Evolutionary conservation across 2,329 filamentous ascomycete genomes (phyloP).

Genomic region (Colletotrichum simmondsii): DNA sequence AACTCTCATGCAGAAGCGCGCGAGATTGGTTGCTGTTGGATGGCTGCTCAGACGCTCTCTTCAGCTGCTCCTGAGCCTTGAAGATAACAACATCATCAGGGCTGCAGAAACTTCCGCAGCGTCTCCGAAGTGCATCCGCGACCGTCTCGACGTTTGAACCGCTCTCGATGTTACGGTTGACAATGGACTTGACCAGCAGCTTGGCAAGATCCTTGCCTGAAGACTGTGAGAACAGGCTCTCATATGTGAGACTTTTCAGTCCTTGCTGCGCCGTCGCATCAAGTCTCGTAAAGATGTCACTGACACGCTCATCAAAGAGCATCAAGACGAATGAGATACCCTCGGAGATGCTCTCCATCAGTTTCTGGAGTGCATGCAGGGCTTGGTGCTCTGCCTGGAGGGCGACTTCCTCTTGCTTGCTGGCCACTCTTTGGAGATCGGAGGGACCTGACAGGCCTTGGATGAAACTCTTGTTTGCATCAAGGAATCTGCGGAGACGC

Average conservation of each 20-base stretch:
- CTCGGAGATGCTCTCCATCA: constrained; percentile 92
- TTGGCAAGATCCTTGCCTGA: constrained; percentile 91
- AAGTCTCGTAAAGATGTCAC: constrained; percentile 85
- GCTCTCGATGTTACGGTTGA: constrained; percentile 96
- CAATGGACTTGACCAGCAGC: constrained; percentile 94
- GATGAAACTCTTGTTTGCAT: constrained; percentile 89
- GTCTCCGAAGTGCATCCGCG: constrained; percentile 88
- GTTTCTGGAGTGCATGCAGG: constrained; percentile 83
- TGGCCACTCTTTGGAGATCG: constrained; percentile 80
- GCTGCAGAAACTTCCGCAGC: constrained; percentile 97
- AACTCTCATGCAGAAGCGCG: constrained; percentile 86
- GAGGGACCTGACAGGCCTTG: constrained; percentile 94
- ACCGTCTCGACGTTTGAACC: constrained; percentile 98
- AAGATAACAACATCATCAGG: constrained; percentile 98
- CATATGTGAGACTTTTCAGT: constrained; percentile 84
- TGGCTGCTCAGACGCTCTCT: constrained; percentile 84
- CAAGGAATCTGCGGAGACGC: constrained; percentile 82
- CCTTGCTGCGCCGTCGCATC: constrained; percentile 76
- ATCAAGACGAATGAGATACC: constrained; percentile 97
- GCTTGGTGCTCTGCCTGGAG: constrained; percentile 95
- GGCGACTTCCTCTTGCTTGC: constrained; percentile 89
- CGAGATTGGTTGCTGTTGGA: constrained; percentile 81
- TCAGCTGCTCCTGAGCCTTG: constrained; percentile 95
- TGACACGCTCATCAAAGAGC: constrained; percentile 91
- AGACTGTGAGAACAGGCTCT: constrained; percentile 83